Base-by-base conservation (phyloP, 2,329 filamentous ascomycete species). In the Fusarium beomiforme region DNA sequence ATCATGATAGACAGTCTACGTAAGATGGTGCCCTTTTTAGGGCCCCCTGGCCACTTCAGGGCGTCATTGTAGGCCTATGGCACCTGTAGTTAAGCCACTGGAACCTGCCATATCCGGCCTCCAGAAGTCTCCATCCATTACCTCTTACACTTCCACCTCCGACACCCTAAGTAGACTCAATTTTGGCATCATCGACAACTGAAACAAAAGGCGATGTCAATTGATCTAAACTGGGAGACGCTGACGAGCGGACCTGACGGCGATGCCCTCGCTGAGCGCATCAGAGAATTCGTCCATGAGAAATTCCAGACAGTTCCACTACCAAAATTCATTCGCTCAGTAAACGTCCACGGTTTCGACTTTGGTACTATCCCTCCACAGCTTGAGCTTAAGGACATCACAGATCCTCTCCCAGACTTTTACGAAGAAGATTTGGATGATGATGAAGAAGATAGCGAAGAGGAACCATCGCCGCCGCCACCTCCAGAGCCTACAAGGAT, bases 181-280 rank as follows among this genome's bases (percentile, higher is more conserved):
- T 13, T 21, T 46, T 58, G 24, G 26, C 41, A 34, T 54, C 21
- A 26, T 29, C 44, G 39, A 43, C 34, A 16, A 9, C 24, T 23
- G 10, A 46, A 51, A 43, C 37, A 37, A 36, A 8, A 39, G 44
- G 46, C 68, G 67, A 99, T 99, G 96, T 98, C 96, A 75, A 95
- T 99, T 85, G 95, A 98, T 79, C 92, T 99, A 80, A 94, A 97
- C 83, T 99, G 96, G 96, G 92, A 96, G 78, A 92, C 92, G 69
- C 89, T 98, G 78, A 98, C 95, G 24, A 91, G 90, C 69, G 96
- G 96, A 31, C 90, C 94, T 51, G 95, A 98, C 81, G 95, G 96
- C 60, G 88, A 91, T 71, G 92, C 90, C 58, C 90, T 98, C 67
- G 94, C 95, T 51, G 92, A 94, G 79, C 89, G 88, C 70, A 97